Evolutionary conservation across 345 rosid genomes (phyloP).

Genomic region (Cardamine occulta): DNA sequence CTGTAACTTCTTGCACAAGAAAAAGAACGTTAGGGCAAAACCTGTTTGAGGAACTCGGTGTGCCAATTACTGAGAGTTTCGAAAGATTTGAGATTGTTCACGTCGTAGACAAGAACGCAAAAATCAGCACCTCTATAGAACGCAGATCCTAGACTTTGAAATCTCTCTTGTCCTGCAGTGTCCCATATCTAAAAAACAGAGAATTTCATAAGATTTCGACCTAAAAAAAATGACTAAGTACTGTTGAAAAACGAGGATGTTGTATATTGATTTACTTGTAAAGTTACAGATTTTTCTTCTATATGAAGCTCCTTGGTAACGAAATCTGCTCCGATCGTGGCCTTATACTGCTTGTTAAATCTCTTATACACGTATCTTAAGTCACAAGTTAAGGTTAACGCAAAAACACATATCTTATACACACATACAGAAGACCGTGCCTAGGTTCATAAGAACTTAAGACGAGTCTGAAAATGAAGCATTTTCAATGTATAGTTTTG

Average conservation of each 20-base stretch:
- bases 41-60: constrained; percentile 83
- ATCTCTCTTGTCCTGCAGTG: constrained; percentile 96
- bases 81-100: constrained; percentile 61
- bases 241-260: constrained; percentile 20
- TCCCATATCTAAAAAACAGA: constrained; percentile 72
- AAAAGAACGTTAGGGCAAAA: constrained; percentile 38
- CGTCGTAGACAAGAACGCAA: constrained; percentile 78
- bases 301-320: constrained; percentile 85
- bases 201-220: neutral
- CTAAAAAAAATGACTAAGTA: neutral
- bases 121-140: constrained; percentile 95
- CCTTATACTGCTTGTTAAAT: constrained; percentile 77
- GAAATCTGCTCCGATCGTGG: constrained; percentile 94
- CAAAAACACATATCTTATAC: constrained; percentile 6
- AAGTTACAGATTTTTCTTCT: constrained; percentile 72
- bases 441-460: neutral
- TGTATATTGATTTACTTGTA: constrained; percentile 59
- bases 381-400: constrained; percentile 37
- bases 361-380: constrained; percentile 81
- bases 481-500: neutral
- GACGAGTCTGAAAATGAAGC: neutral
- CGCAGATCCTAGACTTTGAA: constrained; percentile 83
- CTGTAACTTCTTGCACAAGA: constrained; percentile 25
- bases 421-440: neutral
- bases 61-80: constrained; percentile 74